Evolutionary conservation across 768 basidiomycete species (phyloP), one percentile per base, ranked within the genome.

Genomic region (Astraeus odoratus): DNA sequence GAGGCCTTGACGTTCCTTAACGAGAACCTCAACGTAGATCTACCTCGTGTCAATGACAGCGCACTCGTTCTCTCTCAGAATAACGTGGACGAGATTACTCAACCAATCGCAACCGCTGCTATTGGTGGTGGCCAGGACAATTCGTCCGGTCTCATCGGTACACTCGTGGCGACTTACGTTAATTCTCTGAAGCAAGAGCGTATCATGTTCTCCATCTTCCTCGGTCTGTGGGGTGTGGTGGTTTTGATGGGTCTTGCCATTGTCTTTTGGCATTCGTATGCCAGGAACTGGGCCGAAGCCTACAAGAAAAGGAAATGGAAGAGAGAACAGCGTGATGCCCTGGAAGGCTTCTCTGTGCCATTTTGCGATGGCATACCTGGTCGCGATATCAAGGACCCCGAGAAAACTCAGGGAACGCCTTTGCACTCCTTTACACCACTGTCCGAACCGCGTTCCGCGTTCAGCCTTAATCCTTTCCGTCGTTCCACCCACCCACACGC

Each of bases 1-100:
- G 73, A 80, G 15, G 92, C 86, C 5, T 71, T 96, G 31, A 97
- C 92, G 0, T 97, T 95, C 75, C 69, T 98, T 51, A 83, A 95
- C 59, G 69, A 91, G 51, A 90, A 96, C 65, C 80, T 94, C 38
- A 71, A 81, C 39, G 71, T 98, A 56, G 67, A 87, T 55, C 74
- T 98, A 47, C 86, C 93, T 0, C 78, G 76, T 37, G 75, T 97
- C 46, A 84, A 90, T 47, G 69, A 85, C 41, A 74, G 75, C 30
- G 72, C 82, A 23, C 81, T 98, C 38, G 71, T 93, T 24, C 76
- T 96, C 43, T 90, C 90, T 1, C 80, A 81, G 3, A 60, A 64
- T 3, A 68, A 76, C 3, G 79, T 94, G 45, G 70, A 86, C 56
- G 90, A 92, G 54, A 80, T 83, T 18, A 75, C 85, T 3, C 68